These are phyloP conservation scores for Neurospora terricola DNA, from an alignment of 495 filamentous ascomycete species.

Conservation along the genomic window DNA sequence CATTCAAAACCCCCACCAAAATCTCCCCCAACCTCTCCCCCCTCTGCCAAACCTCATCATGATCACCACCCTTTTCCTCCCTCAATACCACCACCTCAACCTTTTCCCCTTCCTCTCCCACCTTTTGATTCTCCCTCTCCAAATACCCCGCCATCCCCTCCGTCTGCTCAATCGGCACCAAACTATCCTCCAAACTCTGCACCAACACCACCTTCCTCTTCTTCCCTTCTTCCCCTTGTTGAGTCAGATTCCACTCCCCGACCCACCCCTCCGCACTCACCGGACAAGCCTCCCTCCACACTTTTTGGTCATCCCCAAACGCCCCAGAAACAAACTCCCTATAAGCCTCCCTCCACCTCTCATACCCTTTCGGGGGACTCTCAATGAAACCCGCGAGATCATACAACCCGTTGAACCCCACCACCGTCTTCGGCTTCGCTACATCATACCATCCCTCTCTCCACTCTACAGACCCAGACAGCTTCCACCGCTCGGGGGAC, in stretches of 20 bases:
- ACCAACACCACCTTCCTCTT: slow-evolving; percentile 19
- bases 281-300: slow-evolving; percentile 47
- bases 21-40: slow-evolving; percentile 15
- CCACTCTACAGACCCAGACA: not conserved
- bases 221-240: slow-evolving; percentile 10
- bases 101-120: not conserved
- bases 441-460: not conserved
- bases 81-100: slow-evolving; percentile 4
- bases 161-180: slow-evolving; percentile 23
- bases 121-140: not conserved
- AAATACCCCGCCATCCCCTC: slow-evolving; percentile 15
- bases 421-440: slow-evolving; percentile 15
- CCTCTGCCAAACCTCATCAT: slow-evolving; percentile 18
- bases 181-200: slow-evolving; percentile 22
- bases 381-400: slow-evolving; percentile 43
- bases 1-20: slow-evolving; percentile 6
- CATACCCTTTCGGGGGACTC: slow-evolving; percentile 16
- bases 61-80: slow-evolving; percentile 11
- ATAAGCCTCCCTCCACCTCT: slow-evolving; percentile 44
- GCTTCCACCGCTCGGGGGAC: slow-evolving; percentile 21
- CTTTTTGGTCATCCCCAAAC: slow-evolving; percentile 46
- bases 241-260: slow-evolving; percentile 12
- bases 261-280: slow-evolving; percentile 13
- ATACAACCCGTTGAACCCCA: slow-evolving; percentile 54
- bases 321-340: slow-evolving; percentile 49